Base-by-base conservation (phyloP, 352 stramenopile species). In the Phytopythium chamaehyphon region DNA sequence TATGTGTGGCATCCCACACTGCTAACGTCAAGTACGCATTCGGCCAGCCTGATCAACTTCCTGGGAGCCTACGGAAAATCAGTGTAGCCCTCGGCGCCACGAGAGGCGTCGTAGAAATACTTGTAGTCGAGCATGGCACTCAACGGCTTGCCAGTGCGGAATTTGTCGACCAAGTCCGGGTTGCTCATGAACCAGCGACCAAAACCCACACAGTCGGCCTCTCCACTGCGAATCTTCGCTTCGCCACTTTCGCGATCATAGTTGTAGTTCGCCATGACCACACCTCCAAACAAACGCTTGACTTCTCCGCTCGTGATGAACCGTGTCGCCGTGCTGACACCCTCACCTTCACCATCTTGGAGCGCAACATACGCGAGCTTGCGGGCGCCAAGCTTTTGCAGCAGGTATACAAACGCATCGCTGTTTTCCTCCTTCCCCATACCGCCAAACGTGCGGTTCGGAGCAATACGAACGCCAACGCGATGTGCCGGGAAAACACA, bases 121-220 rank as follows among this genome's bases (percentile, higher is more conserved):
- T 70, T 36, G 19, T 69, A 69, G 33, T 48, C 36, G 24, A 62
- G 45, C 51, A 58, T 23, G 18, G 58, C 40, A 1, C 40, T 59
- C 12, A 71, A 26, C 22, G 62, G 54, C 51, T 40, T 55, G 21
- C 56, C 55, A 21, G 62, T 59, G 40, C 60, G 42, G 47, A 75
- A 67, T 0, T 62, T 51, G 19, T 60, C 40, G n/a, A 73, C 60
- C 40, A 79, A 45, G 51, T 76, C 68, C 39, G 69, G 69, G 54
- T 75, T 79, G n/a, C 59, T 60, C 40, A 79, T 77, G 58, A 71
- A 79, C 40, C 55, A 54, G 15, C 68, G 63, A 12, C 68, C 67
- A 49, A 63, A 80, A 18, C 59, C 67, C 2, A 79, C 63, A n/a
- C 36, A 51, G 42, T 79, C 67, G 19, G 46, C 62, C 28, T 51